Evolutionary conservation across 2,329 filamentous ascomycete genomes (phyloP), one percentile per base, ranked within the genome.

Genomic region (Dactylellina drechsleri): DNA sequence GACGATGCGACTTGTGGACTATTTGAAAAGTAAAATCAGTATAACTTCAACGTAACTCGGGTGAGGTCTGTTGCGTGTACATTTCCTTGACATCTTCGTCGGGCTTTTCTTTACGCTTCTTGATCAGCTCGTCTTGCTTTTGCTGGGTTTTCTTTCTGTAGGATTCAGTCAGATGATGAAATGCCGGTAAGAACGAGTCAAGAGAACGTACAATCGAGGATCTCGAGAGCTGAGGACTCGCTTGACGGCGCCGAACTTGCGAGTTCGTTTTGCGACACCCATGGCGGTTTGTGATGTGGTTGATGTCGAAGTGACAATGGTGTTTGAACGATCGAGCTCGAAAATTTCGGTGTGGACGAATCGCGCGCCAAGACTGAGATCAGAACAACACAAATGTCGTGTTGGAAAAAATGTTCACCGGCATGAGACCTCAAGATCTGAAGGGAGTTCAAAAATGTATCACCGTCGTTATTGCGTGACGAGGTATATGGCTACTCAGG

Each of bases 181-280:
- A 16, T n/a, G 31, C 36, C n/a, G 15, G 65, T 15, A 15, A 26
- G 13, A 58, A 36, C 13, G 5, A 16, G 47, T 52, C 61, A 36
- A 77, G 66, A n/a, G 12, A 18, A 80, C 79, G 40, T 78, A 81
- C 82, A 96, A 85, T 67, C 93, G 87, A 53, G 87, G 88, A 85
- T 98, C 93, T 71, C 89, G 88, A 80, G 91, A 88, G 57, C 91
- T 90, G 79, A 97, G 93, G 62, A 97, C 85, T 79, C 92, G 87
- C 85, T 97, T 96, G 81, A 93, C 89, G 83, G 86, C 84, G 58
- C 89, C 94, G 82, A 97, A 98, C 85, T 97, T 97, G 84, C 93
- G 89, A 62, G 92, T 96, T 82, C 90, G 92, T 85, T 96, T 97
- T 77, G 90, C 88, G 79, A 93, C 88, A 83, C 93, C 93, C 94